Percentiles rank a stretch among this genome's conserved stretches.
Evolutionary conservation across 495 filamentous ascomycete genomes (phyloP).

Genomic region (Neurospora terricola): DNA sequence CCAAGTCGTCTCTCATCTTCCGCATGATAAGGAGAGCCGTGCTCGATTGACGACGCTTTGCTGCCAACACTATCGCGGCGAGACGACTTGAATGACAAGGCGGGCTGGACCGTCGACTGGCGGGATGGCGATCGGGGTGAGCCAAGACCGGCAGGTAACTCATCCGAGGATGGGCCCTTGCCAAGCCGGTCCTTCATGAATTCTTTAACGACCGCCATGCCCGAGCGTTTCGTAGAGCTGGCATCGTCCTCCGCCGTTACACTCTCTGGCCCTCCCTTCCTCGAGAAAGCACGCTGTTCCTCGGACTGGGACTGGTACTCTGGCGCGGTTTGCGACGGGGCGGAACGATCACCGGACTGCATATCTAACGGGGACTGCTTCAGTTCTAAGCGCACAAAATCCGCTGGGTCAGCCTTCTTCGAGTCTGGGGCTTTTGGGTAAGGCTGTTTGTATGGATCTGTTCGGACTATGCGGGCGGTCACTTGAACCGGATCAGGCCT

Average conservation of each 20-base stretch:
- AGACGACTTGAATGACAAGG: slow-evolving; percentile 11
- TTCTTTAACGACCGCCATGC: slow-evolving; percentile 41
- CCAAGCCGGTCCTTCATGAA: slow-evolving; percentile 40
- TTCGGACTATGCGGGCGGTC: slow-evolving; percentile 63
- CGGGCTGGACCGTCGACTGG: slow-evolving; percentile 30
- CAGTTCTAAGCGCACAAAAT: slow-evolving; percentile 45
- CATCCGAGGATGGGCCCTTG: slow-evolving; percentile 32
- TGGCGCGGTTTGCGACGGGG: background rate
- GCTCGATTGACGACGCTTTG: slow-evolving; percentile 32
- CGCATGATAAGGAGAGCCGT: slow-evolving; percentile 22
- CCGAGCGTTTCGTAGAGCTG: slow-evolving; percentile 32
- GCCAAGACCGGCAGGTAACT: slow-evolving; percentile 14
- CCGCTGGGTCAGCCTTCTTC: slow-evolving; percentile 21
- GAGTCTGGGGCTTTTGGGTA: slow-evolving; percentile 36
- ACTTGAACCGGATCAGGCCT: slow-evolving; percentile 69
- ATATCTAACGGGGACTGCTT: slow-evolving; percentile 65
- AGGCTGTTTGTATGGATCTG: slow-evolving; percentile 33
- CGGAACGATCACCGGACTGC: slow-evolving; percentile 33
- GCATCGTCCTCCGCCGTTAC: slow-evolving; percentile 15
- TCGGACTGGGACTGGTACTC: slow-evolving; percentile 14
- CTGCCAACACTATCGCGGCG: slow-evolving; percentile 37
- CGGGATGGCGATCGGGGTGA: slow-evolving; percentile 34
- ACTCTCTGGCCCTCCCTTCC: slow-evolving; percentile 1
- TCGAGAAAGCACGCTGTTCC: slow-evolving; percentile 13
- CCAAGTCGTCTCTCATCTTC: slow-evolving; percentile 21